Conservation (phyloP, 106 monocot species). For the Agapanthus africanus region DNA sequence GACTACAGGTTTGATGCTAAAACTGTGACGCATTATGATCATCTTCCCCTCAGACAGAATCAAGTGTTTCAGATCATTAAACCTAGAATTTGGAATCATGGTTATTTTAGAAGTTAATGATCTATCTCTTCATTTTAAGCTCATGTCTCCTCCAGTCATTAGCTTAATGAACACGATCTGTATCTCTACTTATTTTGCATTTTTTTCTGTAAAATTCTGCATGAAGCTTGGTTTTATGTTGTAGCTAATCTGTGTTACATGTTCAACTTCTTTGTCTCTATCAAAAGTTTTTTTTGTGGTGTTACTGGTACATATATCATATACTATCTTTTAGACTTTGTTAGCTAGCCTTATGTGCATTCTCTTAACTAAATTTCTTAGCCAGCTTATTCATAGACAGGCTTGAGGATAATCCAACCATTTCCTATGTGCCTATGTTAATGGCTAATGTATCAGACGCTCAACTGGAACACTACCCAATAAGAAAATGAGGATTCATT, state of each 20-base stretch:
- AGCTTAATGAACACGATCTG: no score
- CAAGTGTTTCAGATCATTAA: background rate
- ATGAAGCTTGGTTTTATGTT: background rate
- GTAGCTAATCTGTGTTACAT: background rate
- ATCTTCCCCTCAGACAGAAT: background rate
- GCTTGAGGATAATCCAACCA: background rate
- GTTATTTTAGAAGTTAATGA: background rate
- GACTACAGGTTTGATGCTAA: constrained; percentile 66
- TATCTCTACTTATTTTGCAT: background rate
- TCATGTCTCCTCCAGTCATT: background rate
- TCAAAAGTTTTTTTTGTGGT: background rate
- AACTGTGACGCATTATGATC: background rate
- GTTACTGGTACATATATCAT: background rate
- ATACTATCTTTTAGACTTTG: background rate
- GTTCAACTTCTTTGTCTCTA: background rate
- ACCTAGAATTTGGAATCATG: background rate
- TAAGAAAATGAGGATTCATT: background rate
- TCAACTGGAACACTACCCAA: background rate
- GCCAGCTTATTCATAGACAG: no score
- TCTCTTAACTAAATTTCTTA: no score
- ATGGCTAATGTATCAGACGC: background rate
- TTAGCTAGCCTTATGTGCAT: no score
- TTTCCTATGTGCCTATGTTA: background rate
- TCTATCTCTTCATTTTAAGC: background rate
- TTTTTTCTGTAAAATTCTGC: background rate